Evolutionary conservation across 768 basidiomycete species (phyloP), one percentile per base, ranked within the genome.

Genomic region (Hemileccinum impolitum): DNA sequence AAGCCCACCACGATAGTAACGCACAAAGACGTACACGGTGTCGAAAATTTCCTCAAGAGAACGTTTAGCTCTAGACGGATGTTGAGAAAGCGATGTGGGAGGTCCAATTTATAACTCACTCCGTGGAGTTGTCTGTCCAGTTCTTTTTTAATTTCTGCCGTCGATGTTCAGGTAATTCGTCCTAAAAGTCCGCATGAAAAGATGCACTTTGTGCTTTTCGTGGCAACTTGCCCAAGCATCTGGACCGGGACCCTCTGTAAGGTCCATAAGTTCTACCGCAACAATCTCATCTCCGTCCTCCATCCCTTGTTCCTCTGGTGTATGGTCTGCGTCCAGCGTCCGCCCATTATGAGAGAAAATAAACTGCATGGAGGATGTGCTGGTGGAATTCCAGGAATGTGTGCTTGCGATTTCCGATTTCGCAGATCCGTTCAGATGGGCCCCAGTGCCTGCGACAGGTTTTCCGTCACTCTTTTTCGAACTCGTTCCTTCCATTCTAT

Each of bases 281-380:
- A 91, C 72, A 63, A 94, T 89, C 69, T 92, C 89, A 64, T 94
- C 91, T 6, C 84, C 84, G 57, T 91, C 87, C 59, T 94, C 90
- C 75, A 94, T 87, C 6, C 86, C 87, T 41, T 83, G 78, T 57
- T 93, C 90, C 63, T 93, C 90, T 19, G 90, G 86, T 10, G 91
- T 90, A 64, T 85, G 84, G 43, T 92, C 88, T 13, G 82, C 75
- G 48, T 89, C 86, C n/a, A 94, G 65, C 43, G 80, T 80, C 56
- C 87, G 74, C 21, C 91, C 91, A 52, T 87, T 82, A 61, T 90
- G 85, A 10, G 87, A 87, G 70, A 93, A 94, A 40, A 94, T 75
- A 67, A 93, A 94, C 66, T 87, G 85, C 75, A 87, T 81, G 36
- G 75, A 67, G 26, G 75, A 71, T 38, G 66, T 62, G 43, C 68